Percentiles rank a stretch among this genome's conserved stretches.
Evolutionary conservation across 495 filamentous ascomycete genomes (phyloP).

Genomic region (Hypoxylon intermedium): DNA sequence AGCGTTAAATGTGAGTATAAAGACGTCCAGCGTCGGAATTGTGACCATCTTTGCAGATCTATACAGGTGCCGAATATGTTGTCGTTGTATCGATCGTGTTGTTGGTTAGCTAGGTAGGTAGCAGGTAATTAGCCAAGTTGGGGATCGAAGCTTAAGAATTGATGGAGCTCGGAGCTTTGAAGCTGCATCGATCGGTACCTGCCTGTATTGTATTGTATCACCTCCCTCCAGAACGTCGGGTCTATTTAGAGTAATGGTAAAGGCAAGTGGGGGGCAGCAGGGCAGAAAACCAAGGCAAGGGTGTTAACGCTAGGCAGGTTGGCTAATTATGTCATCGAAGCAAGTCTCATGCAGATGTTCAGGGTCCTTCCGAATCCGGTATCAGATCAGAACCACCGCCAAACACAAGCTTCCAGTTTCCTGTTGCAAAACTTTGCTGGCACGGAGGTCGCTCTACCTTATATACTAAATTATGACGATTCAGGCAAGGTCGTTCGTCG

Average conservation of each 20-base stretch:
- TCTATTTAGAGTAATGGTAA: background rate
- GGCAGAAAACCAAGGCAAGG: background rate
- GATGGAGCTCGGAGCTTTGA: background rate
- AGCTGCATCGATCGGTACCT: background rate
- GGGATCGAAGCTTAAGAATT: too few species aligned
- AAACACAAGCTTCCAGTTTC: too few species aligned
- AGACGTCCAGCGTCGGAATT: slow-evolving; percentile 58
- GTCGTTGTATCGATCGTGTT: background rate
- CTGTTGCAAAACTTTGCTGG: too few species aligned
- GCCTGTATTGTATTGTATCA: background rate
- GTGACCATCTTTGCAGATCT: slow-evolving; percentile 12
- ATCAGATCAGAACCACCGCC: too few species aligned
- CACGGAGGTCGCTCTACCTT: background rate
- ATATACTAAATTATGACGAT: background rate
- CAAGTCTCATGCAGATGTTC: slow-evolving; percentile 14
- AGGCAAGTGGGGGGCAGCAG: background rate
- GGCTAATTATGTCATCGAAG: slow-evolving; percentile 29
- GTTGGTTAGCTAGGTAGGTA: background rate
- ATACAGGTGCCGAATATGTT: background rate
- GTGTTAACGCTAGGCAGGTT: background rate
- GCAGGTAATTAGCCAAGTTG: background rate
- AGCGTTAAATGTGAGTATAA: slow-evolving; percentile 91
- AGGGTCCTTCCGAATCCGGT: slow-evolving; percentile 35
- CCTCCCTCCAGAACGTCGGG: slow-evolving; percentile 1
- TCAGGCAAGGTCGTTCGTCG: too few species aligned